A percentile compares a stretch with the other conserved stretches of the same genome.
Conservation (phyloP, 441 rosid genomes). For the Isatis lusitanica region DNA sequence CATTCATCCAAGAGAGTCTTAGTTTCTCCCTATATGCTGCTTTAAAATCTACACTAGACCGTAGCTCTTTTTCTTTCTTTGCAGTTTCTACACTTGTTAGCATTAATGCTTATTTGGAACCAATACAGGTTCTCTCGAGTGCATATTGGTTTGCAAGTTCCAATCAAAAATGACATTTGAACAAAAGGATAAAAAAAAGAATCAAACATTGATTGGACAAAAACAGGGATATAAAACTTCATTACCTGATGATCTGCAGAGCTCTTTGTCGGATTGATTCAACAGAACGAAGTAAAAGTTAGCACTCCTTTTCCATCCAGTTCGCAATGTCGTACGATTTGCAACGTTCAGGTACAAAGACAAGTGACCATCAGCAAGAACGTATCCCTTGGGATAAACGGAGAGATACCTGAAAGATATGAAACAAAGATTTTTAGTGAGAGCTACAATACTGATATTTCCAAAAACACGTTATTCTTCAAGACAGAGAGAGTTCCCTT, state of each 20-base stretch:
- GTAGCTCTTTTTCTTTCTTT: neutral
- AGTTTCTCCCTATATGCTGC: too few relatives aligned
- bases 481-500: neutral
- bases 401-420: neutral
- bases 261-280: slow-evolving; percentile 17
- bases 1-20: too few relatives aligned
- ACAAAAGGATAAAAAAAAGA: neutral
- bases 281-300: neutral
- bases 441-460: neutral
- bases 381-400: neutral
- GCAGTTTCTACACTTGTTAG: neutral
- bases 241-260: slow-evolving; percentile 6
- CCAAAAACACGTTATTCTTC: too few relatives aligned
- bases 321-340: neutral
- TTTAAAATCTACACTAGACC: too few relatives aligned
- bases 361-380: neutral
- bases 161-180: neutral
- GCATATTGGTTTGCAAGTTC: neutral
- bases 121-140: neutral
- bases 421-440: neutral
- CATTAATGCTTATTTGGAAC: neutral
- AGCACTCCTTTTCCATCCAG: neutral
- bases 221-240: neutral
- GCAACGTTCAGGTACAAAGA: neutral
- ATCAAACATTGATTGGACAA: neutral